A percentile compares a stretch with the other conserved stretches of the same genome.
Evolutionary conservation across 345 rosid genomes (phyloP).

Genomic region (Pseudoturritis turrita): DNA sequence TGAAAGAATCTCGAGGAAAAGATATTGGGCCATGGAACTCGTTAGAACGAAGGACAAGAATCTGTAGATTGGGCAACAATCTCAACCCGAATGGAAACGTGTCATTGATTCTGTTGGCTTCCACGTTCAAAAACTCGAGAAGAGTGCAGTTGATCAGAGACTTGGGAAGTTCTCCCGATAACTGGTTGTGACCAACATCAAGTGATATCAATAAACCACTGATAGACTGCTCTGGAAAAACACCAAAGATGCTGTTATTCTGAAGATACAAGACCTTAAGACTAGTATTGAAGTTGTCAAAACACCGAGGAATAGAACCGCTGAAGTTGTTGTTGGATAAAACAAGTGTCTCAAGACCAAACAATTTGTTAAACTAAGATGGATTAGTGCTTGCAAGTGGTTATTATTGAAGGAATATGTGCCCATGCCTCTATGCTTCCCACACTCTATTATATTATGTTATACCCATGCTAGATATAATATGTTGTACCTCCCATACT

Average conservation of each 20-base stretch:
- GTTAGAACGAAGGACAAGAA: conserved; percentile 48
- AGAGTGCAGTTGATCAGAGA: conserved; percentile 30
- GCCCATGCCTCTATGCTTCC: no score
- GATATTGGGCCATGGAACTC: conserved; percentile 32
- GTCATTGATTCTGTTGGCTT: conserved; percentile 34
- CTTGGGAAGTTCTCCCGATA: conserved; percentile 34
- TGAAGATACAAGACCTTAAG: conserved; percentile 1
- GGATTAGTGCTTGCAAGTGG: no score
- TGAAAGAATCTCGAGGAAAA: background rate
- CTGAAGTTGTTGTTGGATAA: conserved; percentile 29
- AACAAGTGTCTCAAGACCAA: background rate
- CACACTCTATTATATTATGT: no score
- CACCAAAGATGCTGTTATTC: conserved; percentile 25
- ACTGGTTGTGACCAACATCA: conserved; percentile 15
- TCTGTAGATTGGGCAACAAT: conserved; percentile 24
- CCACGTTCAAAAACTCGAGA: conserved; percentile 46
- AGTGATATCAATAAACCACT: background rate
- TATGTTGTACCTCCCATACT: no score
- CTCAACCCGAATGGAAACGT: conserved; percentile 39
- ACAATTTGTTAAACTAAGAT: no score
- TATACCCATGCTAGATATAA: no score
- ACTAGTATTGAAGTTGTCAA: background rate
- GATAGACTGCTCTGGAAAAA: background rate
- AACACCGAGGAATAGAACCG: conserved; percentile 28
- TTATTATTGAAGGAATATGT: no score